phyloP scores from a whole-genome alignment of 2,329 filamentous ascomycete species.

The Nakataea oryzae region DNA sequence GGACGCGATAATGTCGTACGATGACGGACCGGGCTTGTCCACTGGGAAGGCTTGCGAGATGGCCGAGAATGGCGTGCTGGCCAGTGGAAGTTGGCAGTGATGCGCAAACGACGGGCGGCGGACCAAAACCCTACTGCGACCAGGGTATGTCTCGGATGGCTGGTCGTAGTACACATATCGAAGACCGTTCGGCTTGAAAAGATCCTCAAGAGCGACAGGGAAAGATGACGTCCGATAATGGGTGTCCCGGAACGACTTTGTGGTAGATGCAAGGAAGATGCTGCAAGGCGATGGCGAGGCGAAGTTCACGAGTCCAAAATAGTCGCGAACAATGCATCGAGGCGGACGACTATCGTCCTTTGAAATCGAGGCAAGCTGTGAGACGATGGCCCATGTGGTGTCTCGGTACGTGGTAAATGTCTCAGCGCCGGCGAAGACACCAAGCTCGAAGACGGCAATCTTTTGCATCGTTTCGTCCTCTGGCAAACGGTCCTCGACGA shows the following conservation, averaged over 20 bases:
- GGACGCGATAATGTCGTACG: conserved; percentile 41
- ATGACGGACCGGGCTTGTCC: conserved; percentile 31
- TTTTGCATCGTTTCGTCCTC: conserved; percentile 16
- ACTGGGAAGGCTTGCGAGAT: conserved; percentile 15
- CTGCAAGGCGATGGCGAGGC: neutral
- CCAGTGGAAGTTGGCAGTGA: conserved; percentile 29
- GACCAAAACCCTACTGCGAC: conserved; percentile 8
- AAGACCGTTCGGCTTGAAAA: conserved; percentile 36
- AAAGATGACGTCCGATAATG: conserved; percentile 34
- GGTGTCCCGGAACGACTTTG: conserved; percentile 19
- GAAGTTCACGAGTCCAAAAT: neutral
- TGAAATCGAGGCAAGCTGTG: conserved; percentile 13
- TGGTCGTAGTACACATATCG: conserved; percentile 36
- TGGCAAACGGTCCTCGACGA: conserved; percentile 30
- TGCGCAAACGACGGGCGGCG: conserved; percentile 29
- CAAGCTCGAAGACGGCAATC: conserved; percentile 29
- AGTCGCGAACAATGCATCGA: neutral
- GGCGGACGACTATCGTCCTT: neutral
- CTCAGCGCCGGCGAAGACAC: conserved; percentile 15
- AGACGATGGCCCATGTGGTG: conserved; percentile 27
- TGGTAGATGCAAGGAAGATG: conserved; percentile 1
- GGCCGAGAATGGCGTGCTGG: conserved; percentile 20
- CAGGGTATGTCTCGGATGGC: conserved; percentile 24
- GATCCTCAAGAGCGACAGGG: conserved; percentile 24
- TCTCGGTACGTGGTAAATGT: conserved; percentile 23